These are phyloP conservation scores for Mycena amicta DNA, from an alignment of 768 basidiomycete species.

Conservation along the genomic window DNA sequence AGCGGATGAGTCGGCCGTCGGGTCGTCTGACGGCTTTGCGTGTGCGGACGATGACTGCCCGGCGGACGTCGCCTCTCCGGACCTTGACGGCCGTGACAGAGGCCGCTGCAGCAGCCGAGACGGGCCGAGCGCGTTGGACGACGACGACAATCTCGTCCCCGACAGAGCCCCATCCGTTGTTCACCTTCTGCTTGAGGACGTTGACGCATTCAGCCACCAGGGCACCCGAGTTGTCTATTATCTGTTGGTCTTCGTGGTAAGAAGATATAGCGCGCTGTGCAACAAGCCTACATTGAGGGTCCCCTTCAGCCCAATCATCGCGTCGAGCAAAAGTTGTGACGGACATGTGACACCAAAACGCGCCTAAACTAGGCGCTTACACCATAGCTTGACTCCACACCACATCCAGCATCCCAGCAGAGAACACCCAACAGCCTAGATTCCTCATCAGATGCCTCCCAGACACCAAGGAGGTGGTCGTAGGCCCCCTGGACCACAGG, in stretches of 20 bases:
- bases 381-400: background rate
- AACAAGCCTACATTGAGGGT: slow-evolving; percentile 74
- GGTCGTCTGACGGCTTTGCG: slow-evolving; percentile 81
- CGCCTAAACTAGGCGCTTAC: background rate
- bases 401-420: background rate
- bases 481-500: background rate
- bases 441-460: background rate
- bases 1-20: slow-evolving; percentile 85
- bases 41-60: slow-evolving; percentile 95
- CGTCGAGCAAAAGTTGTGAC: slow-evolving; percentile 1
- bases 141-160: slow-evolving; percentile 97
- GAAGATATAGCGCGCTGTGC: background rate
- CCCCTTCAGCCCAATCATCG: slow-evolving; percentile 94
- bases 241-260: slow-evolving; percentile 42
- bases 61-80: slow-evolving; percentile 89
- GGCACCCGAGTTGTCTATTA: slow-evolving; percentile 97
- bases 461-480: slow-evolving; percentile 4
- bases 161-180: slow-evolving; percentile 89
- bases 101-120: slow-evolving; percentile 64
- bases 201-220: slow-evolving; percentile 95
- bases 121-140: slow-evolving; percentile 86
- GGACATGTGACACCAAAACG: background rate
- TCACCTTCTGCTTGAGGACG: slow-evolving; percentile 93
- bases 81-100: slow-evolving; percentile 87
- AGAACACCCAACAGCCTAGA: background rate